phyloP scores from a whole-genome alignment of 75 land plant species.

The Sequoiadendron giganteum region DNA sequence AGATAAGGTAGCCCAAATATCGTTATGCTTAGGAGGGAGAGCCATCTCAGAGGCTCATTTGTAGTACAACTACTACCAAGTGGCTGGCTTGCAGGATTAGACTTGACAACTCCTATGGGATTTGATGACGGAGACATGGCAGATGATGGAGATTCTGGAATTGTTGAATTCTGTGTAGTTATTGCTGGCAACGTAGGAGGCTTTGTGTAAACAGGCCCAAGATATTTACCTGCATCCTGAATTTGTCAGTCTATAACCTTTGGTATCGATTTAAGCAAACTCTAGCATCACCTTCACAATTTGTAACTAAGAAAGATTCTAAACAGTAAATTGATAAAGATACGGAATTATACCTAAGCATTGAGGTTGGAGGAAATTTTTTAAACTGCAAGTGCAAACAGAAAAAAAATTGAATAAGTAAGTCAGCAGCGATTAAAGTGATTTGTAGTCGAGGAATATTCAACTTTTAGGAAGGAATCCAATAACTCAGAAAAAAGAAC shows the following conservation, averaged over 20 bases:
- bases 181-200: conserved; percentile 2
- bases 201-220: conserved; percentile 6
- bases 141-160: conserved; percentile 4
- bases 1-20: conserved; percentile 2
- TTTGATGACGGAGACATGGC: conserved; percentile 3
- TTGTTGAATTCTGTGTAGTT: background rate
- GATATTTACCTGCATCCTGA: conserved; percentile 10
- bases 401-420: background rate
- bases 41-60: background rate
- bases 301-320: background rate
- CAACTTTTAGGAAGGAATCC: background rate
- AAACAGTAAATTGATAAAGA: background rate
- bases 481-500: background rate
- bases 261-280: background rate
- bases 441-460: background rate
- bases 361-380: conserved; percentile 56
- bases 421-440: background rate
- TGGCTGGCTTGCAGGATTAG: conserved; percentile 7
- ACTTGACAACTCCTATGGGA: background rate
- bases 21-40: background rate
- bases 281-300: background rate
- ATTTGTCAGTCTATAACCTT: background rate
- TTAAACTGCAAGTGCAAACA: conserved; percentile 35
- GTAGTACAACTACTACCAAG: background rate
- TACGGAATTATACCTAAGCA: conserved; percentile 51